Percentiles rank a stretch among this genome's conserved stretches.
These are phyloP conservation scores for Populus hybrid DNA, from an alignment of 441 rosid genomes.

Conservation along the genomic window DNA sequence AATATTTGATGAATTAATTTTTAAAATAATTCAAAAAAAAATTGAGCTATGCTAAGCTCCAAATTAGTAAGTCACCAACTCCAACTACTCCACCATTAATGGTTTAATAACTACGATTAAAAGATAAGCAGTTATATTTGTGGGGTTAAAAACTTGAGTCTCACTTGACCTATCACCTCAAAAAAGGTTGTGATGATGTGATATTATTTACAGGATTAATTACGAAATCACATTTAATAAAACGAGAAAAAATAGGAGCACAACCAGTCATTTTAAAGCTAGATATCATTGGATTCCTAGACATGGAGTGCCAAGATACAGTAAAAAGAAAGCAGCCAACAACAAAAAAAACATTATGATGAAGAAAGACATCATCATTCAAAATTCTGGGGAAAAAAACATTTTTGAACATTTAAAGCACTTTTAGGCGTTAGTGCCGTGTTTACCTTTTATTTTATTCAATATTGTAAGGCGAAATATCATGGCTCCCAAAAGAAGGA, in stretches of 20 bases:
- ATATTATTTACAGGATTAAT: neutral
- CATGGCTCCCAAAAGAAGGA: neutral
- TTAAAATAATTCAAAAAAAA: no score
- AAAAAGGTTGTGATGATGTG: neutral
- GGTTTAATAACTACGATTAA: no score
- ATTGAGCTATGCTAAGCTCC: no score
- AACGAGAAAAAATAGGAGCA: neutral
- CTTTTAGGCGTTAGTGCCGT: conserved; percentile 5
- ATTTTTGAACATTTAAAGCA: conserved; percentile 22
- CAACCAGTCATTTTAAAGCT: neutral
- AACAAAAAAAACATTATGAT: conserved; percentile 8
- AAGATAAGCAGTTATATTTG: neutral
- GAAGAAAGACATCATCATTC: conserved; percentile 14
- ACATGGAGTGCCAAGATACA: conserved; percentile 1
- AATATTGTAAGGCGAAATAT: neutral
- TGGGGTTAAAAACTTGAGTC: neutral
- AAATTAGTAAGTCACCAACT: no score
- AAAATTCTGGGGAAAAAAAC: conserved; percentile 4
- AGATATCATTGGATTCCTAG: conserved; percentile 26
- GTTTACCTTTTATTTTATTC: neutral
- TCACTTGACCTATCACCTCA: neutral
- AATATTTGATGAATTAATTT: no score
- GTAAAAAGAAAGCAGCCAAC: conserved; percentile 19
- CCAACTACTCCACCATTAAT: no score
- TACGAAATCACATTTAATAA: neutral